Evolutionary conservation across 1,284 basidiomycete species (phyloP).

Genomic region (Kwoniella shivajii): DNA sequence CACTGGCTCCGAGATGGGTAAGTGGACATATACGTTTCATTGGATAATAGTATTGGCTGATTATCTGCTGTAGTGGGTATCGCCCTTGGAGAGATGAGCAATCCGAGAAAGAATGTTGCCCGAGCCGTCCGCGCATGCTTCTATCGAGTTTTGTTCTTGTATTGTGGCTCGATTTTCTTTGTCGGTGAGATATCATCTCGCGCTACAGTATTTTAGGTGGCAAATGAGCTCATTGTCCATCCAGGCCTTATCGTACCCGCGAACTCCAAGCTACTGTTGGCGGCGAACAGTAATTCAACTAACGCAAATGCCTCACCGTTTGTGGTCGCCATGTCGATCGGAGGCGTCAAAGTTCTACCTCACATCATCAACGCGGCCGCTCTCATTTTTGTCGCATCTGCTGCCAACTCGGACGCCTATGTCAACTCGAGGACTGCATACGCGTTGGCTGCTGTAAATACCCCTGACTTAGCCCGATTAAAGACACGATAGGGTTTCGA

Average conservation of each 20-base stretch:
- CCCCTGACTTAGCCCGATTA: background rate
- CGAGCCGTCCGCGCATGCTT: too few relatives aligned
- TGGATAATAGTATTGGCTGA: too few relatives aligned
- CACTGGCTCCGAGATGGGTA: too few relatives aligned
- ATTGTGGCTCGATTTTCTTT: too few relatives aligned
- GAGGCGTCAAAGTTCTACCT: slow-evolving; percentile 72
- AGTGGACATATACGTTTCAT: too few relatives aligned
- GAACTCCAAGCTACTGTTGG: slow-evolving; percentile 16
- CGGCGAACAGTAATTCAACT: slow-evolving; percentile 16
- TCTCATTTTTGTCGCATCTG: slow-evolving; percentile 59
- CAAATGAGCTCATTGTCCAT: background rate
- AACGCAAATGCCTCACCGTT: slow-evolving; percentile 27
- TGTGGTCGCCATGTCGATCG: slow-evolving; percentile 37
- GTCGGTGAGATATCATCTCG: slow-evolving; percentile 2
- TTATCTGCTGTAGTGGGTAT: too few relatives aligned
- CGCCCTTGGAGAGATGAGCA: too few relatives aligned
- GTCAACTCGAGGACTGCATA: slow-evolving; percentile 20
- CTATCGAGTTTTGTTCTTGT: too few relatives aligned
- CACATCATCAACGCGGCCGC: slow-evolving; percentile 80
- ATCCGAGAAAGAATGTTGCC: too few relatives aligned
- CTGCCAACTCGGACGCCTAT: slow-evolving; percentile 23
- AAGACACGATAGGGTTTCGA: too few relatives aligned
- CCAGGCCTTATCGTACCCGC: slow-evolving; percentile 22
- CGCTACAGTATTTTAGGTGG: too few relatives aligned
- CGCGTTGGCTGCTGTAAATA: slow-evolving; percentile 13